phyloP scores from a whole-genome alignment of 441 rosid genomes.

The Raphanus hybrid region DNA sequence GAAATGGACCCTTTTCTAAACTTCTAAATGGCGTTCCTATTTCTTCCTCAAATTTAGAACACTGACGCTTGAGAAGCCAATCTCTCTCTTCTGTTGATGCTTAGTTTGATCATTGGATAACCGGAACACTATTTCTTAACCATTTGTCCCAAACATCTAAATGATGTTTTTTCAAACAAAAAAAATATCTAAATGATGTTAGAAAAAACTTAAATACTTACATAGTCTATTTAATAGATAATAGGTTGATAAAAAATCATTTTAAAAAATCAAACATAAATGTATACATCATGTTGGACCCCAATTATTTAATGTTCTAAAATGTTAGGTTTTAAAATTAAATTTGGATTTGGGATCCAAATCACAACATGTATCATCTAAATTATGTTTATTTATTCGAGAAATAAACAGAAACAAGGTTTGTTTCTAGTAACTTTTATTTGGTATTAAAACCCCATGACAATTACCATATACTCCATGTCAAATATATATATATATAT shows the following conservation, averaged over 20 bases:
- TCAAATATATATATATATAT: not conserved
- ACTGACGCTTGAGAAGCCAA: not conserved
- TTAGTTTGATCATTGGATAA: constrained; percentile 15
- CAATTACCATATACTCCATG: constrained; percentile 8
- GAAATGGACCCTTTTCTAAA: not conserved
- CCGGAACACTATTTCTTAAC: not conserved
- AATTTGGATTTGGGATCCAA: not conserved
- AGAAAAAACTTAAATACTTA: not conserved
- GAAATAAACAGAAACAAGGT: not conserved
- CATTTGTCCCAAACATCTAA: not conserved
- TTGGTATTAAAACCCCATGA: not conserved
- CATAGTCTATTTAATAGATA: not conserved
- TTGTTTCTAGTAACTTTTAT: not conserved
- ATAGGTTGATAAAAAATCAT: no score
- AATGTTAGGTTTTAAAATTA: not conserved
- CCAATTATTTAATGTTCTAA: not conserved
- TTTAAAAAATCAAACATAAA: not conserved
- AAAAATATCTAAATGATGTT: not conserved
- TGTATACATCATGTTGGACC: not conserved
- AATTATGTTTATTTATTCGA: not conserved
- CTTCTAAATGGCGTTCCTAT: not conserved
- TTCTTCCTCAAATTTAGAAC: not conserved
- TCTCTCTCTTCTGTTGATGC: not conserved
- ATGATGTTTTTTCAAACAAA: not conserved
- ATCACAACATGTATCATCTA: not conserved